Conservation (phyloP, 2,329 filamentous ascomycete species). For the Pseudogymnoascus sp. region DNA sequence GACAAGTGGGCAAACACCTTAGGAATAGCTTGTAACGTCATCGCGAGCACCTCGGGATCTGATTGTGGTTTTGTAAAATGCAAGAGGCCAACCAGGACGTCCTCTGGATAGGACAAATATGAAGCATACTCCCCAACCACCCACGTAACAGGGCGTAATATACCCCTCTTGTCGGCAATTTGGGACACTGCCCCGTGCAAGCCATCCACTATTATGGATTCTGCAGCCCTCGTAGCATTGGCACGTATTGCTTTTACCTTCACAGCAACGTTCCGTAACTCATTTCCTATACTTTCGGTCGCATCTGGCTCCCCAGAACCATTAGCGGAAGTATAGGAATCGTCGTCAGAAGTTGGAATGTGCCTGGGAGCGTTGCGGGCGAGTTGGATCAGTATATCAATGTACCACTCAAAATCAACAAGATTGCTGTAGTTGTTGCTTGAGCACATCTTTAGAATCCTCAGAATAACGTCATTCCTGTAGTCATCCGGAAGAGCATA, state of each 20-base stretch:
- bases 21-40: constrained; percentile 73
- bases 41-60: constrained; percentile 60
- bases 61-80: constrained; percentile 50
- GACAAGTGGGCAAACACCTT: constrained; percentile 75
- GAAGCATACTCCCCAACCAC: constrained; percentile 79
- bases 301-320: constrained; percentile 32
- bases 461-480: constrained; percentile 68
- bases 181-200: constrained; percentile 43
- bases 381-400: constrained; percentile 79
- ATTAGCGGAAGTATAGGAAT: constrained; percentile 11
- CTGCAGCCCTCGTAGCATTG: constrained; percentile 75
- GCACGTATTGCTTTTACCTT: constrained; percentile 77
- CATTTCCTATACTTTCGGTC: constrained; percentile 67
- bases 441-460: constrained; percentile 83
- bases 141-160: constrained; percentile 73
- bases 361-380: constrained; percentile 55
- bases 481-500: constrained; percentile 72
- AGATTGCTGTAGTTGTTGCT: constrained; percentile 80
- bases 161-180: constrained; percentile 52
- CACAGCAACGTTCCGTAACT: constrained; percentile 83
- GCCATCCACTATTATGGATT: constrained; percentile 59
- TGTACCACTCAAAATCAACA: constrained; percentile 94
- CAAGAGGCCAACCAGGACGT: constrained; percentile 64
- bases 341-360: constrained; percentile 28
- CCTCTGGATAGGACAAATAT: constrained; percentile 61